phyloP scores from a whole-genome alignment of 192 early-diverging fungal species.

The Piromyces sp. region DNA sequence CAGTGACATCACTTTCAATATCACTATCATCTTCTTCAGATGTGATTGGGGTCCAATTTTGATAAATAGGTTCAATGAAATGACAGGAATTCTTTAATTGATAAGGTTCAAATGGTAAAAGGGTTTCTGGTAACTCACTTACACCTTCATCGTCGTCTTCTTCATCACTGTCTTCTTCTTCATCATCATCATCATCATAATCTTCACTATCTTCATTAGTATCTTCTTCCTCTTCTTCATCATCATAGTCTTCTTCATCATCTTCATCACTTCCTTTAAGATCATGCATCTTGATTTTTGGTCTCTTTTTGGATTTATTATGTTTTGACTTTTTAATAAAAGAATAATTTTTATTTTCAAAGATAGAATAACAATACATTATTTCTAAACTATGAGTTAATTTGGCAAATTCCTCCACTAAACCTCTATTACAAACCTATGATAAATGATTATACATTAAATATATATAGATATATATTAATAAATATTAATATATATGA shows the following conservation, averaged over 20 bases:
- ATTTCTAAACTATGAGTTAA: constrained; percentile 61
- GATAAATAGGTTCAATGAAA: constrained; percentile 55
- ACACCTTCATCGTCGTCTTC: constrained; percentile 8
- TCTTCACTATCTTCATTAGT: background rate
- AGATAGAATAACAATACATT: constrained; percentile 65
- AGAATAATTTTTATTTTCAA: constrained; percentile 43
- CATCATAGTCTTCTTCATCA: background rate
- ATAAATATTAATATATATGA: too few relatives aligned
- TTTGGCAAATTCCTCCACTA: constrained; percentile 73
- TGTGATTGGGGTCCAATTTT: constrained; percentile 46
- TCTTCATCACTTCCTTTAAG: background rate
- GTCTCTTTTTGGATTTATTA: background rate
- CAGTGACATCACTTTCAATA: constrained; percentile 28
- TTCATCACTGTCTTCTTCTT: background rate
- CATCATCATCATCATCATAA: background rate
- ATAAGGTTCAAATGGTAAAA: constrained; percentile 92
- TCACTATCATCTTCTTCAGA: constrained; percentile 15
- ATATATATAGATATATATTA: too few relatives aligned
- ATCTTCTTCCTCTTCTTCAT: background rate
- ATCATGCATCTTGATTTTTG: background rate
- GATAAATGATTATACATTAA: too few relatives aligned
- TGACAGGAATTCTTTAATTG: constrained; percentile 46
- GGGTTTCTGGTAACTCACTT: constrained; percentile 40
- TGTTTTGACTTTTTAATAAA: background rate
- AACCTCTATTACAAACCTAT: constrained; percentile 49